A percentile compares a stretch with the other conserved stretches of the same genome.
phyloP scores from a whole-genome alignment of 1,139 yeast species.

The Hanseniaspora uvarum region DNA sequence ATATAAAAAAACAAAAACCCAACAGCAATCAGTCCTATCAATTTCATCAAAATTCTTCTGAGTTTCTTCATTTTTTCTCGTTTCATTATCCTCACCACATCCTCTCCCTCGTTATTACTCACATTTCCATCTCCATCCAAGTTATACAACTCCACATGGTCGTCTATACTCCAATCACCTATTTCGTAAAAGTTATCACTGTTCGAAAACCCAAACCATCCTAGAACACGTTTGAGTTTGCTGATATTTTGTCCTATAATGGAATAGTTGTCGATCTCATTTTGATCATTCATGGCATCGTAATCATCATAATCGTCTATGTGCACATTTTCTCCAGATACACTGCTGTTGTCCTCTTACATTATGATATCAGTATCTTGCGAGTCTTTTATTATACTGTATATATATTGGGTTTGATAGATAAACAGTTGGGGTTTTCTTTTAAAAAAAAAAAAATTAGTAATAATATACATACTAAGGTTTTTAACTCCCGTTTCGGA shows the following conservation, averaged over 20 bases:
- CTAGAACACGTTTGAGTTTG: background rate
- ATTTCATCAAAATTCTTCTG: background rate
- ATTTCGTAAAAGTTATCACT: background rate
- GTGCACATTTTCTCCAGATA: background rate
- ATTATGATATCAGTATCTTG: background rate
- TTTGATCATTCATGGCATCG: conserved; percentile 3
- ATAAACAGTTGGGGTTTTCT: too few relatives aligned
- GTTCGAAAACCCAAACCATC: conserved; percentile 1
- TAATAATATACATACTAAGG: too few relatives aligned
- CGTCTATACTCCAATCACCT: conserved; percentile 4
- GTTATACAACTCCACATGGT: conserved; percentile 13
- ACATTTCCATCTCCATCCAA: background rate
- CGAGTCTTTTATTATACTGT: background rate
- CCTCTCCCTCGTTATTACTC: background rate
- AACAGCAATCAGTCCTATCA: background rate
- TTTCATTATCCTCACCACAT: background rate
- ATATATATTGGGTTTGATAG: background rate
- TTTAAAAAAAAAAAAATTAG: too few relatives aligned
- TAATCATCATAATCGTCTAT: conserved; percentile 12
- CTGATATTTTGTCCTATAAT: conserved; percentile 5
- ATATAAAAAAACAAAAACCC: conserved; percentile 2
- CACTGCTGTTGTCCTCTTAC: background rate
- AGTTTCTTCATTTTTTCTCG: conserved; percentile 2
- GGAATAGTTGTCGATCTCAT: conserved; percentile 12
- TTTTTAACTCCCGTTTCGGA: too few relatives aligned